Evolutionary conservation across 148 eudicot species (phyloP).

Genomic region (Diospyros lotus): DNA sequence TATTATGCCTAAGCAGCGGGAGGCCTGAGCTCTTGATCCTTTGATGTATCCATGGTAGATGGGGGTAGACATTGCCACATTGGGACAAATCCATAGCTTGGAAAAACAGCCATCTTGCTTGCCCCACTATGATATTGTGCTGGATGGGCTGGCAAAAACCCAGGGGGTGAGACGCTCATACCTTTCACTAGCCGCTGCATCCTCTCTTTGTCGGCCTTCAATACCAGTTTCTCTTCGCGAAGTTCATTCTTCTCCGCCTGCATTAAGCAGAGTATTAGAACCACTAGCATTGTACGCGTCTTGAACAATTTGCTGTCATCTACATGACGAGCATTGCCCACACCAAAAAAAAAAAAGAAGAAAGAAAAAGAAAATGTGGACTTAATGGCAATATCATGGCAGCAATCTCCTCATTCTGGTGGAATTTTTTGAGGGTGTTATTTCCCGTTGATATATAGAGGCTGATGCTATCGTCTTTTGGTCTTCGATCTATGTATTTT

Average conservation of each 20-base stretch:
- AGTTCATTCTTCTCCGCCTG: constrained; percentile 95
- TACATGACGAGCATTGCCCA: too few species aligned
- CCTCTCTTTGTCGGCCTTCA: constrained; percentile 70
- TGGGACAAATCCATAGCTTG: constrained; percentile 69
- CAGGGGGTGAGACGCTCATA: constrained; percentile 34
- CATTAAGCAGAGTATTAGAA: constrained; percentile 1
- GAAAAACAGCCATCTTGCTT: constrained; percentile 67
- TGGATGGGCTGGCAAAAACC: constrained; percentile 47
- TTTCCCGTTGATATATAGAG: too few species aligned
- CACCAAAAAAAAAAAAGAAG: too few species aligned
- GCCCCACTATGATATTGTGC: constrained; percentile 52
- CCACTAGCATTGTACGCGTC: background rate
- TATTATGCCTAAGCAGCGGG: constrained; percentile 69
- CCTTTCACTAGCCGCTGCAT: constrained; percentile 70
- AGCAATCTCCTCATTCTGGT: too few species aligned
- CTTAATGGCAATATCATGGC: too few species aligned
- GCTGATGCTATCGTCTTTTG: too few species aligned
- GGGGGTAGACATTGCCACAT: constrained; percentile 91
- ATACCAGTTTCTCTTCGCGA: constrained; percentile 72
- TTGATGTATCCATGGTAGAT: constrained; percentile 61
- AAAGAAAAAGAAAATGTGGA: too few species aligned
- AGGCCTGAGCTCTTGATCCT: constrained; percentile 86
- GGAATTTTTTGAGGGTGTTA: too few species aligned
- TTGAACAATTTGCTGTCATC: background rate
- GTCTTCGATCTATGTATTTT: too few species aligned